Evolutionary conservation across 129 eudicot species (phyloP).

Genomic region (Chrysanthemum lavandulifolium): DNA sequence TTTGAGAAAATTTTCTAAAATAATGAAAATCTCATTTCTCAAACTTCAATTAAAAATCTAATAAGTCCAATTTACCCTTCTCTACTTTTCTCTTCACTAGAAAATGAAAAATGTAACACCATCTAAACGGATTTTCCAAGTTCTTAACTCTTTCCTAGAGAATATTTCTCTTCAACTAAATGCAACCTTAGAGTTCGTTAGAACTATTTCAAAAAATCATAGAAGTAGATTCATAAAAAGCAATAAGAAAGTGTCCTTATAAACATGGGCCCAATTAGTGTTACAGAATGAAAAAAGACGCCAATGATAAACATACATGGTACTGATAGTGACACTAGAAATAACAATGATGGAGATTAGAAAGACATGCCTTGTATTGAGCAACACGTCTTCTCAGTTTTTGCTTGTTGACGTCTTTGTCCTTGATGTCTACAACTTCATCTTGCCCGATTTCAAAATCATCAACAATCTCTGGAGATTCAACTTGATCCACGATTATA

Average conservation of each 20-base stretch:
- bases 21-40: too few relatives aligned
- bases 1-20: too few relatives aligned
- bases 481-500: slow-evolving; percentile 83
- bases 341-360: slow-evolving; percentile 19
- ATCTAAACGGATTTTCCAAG: too few relatives aligned
- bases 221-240: neutral
- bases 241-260: slow-evolving; percentile 4
- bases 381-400: slow-evolving; percentile 77
- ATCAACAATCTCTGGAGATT: slow-evolving; percentile 82
- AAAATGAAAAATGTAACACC: too few relatives aligned
- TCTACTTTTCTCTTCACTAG: too few relatives aligned
- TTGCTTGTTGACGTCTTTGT: slow-evolving; percentile 76
- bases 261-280: slow-evolving; percentile 3
- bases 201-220: slow-evolving; percentile 5
- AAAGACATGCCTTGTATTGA: slow-evolving; percentile 69
- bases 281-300: slow-evolving; percentile 6
- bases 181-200: too few relatives aligned
- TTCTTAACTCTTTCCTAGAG: too few relatives aligned
- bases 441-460: slow-evolving; percentile 96
- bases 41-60: too few relatives aligned
- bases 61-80: too few relatives aligned
- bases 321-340: neutral
- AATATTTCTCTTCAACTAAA: too few relatives aligned
- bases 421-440: slow-evolving; percentile 90
- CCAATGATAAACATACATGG: slow-evolving; percentile 13